phyloP scores from a whole-genome alignment of 2,329 filamentous ascomycete genomes.

The Colletotrichum sp. region DNA sequence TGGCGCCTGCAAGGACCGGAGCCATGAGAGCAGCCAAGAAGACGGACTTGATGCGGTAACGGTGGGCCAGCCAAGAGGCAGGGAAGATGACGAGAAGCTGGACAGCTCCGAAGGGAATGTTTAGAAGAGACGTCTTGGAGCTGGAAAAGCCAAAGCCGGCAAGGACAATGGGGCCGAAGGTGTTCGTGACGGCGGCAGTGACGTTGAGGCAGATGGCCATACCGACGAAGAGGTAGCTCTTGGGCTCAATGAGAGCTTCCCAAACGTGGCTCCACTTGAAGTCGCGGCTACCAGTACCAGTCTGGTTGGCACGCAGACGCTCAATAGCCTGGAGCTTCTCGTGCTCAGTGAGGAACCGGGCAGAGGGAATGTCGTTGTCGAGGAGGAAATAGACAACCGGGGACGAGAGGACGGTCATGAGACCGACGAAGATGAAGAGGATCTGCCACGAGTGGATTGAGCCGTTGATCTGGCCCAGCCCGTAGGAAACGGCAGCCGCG shows the following conservation, averaged over 20 bases:
- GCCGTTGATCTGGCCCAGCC: conserved; percentile 56
- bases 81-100: conserved; percentile 65
- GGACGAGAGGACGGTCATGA: conserved; percentile 62
- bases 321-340: conserved; percentile 74
- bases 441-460: conserved; percentile 42
- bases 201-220: conserved; percentile 68
- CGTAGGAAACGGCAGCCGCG: conserved; percentile 61
- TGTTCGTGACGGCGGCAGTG: conserved; percentile 67
- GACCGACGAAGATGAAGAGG: conserved; percentile 66
- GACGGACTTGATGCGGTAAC: conserved; percentile 59
- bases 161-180: conserved; percentile 69
- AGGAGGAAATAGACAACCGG: conserved; percentile 65
- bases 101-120: conserved; percentile 70
- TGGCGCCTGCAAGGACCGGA: conserved; percentile 64
- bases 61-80: conserved; percentile 62
- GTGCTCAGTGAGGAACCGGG: conserved; percentile 63
- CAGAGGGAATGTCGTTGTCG: conserved; percentile 62
- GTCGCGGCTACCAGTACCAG: conserved; percentile 73
- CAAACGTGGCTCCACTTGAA: conserved; percentile 72
- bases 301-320: conserved; percentile 75
- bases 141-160: conserved; percentile 64
- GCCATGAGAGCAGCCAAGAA: conserved; percentile 59
- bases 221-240: conserved; percentile 63
- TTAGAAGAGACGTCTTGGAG: conserved; percentile 63
- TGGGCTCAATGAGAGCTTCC: conserved; percentile 51